Evolutionary conservation across 2,329 filamentous ascomycete genomes (phyloP), one percentile per base, ranked within the genome.

Genomic region (Paecilomyces formosus): DNA sequence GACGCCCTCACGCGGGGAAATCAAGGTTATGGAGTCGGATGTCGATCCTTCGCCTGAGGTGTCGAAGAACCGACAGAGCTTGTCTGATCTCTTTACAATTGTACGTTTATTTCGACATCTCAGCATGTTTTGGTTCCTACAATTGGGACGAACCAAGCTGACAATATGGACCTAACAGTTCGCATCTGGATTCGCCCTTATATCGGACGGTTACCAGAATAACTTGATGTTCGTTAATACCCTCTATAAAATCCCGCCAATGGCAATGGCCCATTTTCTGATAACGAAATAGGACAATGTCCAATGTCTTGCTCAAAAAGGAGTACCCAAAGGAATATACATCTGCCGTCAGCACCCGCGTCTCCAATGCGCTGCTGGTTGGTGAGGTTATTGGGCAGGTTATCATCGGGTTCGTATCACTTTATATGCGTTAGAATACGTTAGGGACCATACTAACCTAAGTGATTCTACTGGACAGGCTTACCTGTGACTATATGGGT

Each of bases 401-500:
- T 33, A 58, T 69, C 11, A 58, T 70, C 53, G 68, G 68, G 67
- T 69, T 57, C 52, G 57, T 54, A 15, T 39, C 21, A 1, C n/a
- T 22, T 30, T 18, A 22, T 21, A 55, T 3, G 3, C 11, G 13
- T 51, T 18, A 9, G 13, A 30, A 21, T 18, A 15, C 30, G 11
- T 9, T 8, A 21, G 1, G n/a, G 35, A 57, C n/a, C n/a, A 24
- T 13, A 3, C 35, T 24, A 39, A 18, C 39, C 15, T 7, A 45
- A 5, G 15, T n/a, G 6, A 45, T 33, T 18, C 18, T 39, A 21
- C 18, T 26, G 31, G 15, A 11, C 24, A 69, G 68, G 7, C 53
- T 79, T 50, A 76, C 72, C 26, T 78, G 76, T 59, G 79, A 81
- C 64, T 74, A 74, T 35, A 66, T 80, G 8, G 78, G 79, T 8